Conservation (phyloP, 139 green algal species). For the Closterium sp. region DNA sequence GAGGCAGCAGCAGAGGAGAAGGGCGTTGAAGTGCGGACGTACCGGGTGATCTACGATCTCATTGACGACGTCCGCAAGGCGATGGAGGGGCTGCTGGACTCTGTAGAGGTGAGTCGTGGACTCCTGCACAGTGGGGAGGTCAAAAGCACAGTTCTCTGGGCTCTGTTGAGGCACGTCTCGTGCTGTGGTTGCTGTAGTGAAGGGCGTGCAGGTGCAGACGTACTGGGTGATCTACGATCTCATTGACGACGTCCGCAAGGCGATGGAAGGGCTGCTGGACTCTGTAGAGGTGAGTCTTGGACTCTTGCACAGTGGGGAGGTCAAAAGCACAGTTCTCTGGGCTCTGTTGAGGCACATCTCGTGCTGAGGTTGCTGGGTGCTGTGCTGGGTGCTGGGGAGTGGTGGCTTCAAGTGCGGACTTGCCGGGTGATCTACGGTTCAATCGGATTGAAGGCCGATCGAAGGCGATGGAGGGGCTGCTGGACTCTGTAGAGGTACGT, state of each 20-base stretch:
- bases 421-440: not conserved
- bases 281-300: slow-evolving; percentile 78
- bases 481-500: too few species aligned
- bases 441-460: too few species aligned
- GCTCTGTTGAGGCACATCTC: too few species aligned
- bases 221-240: slow-evolving; percentile 96
- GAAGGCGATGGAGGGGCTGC: too few species aligned
- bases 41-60: slow-evolving; percentile 95
- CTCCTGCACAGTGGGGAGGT: too few species aligned
- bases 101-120: slow-evolving; percentile 82
- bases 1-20: slow-evolving; percentile 30
- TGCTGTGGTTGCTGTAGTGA: slow-evolving; percentile 14
- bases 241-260: slow-evolving; percentile 88
- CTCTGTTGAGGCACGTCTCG: too few species aligned
- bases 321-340: too few species aligned
- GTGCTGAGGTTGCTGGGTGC: too few species aligned
- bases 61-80: slow-evolving; percentile 89
- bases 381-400: too few species aligned
- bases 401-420: too few species aligned
- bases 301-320: too few species aligned
- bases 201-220: slow-evolving; percentile 61
- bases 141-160: too few species aligned
- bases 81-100: slow-evolving; percentile 91
- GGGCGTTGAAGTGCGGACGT: slow-evolving; percentile 66
- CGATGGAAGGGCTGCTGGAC: slow-evolving; percentile 92